phyloP scores from a whole-genome alignment of 805 yeast species.

The Starmerella davenportii region DNA sequence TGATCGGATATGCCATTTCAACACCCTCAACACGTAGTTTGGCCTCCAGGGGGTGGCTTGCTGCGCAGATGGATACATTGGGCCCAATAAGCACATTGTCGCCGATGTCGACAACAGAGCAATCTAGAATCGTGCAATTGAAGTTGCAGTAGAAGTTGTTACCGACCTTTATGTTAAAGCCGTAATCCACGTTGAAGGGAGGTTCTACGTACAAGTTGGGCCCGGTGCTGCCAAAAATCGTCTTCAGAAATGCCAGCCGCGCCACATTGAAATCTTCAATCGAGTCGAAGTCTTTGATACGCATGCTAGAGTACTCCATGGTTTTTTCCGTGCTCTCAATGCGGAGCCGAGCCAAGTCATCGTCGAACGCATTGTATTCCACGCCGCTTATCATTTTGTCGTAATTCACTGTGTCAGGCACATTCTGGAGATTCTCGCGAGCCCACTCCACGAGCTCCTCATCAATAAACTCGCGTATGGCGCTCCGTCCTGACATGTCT shows the following conservation, averaged over 20 bases:
- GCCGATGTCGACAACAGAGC: slow-evolving; percentile 43
- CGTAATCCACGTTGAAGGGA: slow-evolving; percentile 49
- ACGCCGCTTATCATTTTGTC: slow-evolving; percentile 39
- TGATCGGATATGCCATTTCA: slow-evolving; percentile 41
- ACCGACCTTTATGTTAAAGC: slow-evolving; percentile 41
- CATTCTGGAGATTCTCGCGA: slow-evolving; percentile 3
- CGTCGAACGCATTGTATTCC: slow-evolving; percentile 26
- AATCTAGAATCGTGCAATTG: slow-evolving; percentile 36
- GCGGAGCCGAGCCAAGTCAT: slow-evolving; percentile 19
- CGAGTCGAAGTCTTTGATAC: slow-evolving; percentile 16
- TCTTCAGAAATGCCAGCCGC: slow-evolving; percentile 24
- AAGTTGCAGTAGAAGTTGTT: slow-evolving; percentile 43
- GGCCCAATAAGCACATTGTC: slow-evolving; percentile 46
- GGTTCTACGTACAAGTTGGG: slow-evolving; percentile 32
- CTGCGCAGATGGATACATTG: slow-evolving; percentile 39
- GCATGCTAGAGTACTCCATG: slow-evolving; percentile 18
- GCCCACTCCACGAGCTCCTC: slow-evolving; percentile 11
- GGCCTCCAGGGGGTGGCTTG: slow-evolving; percentile 42
- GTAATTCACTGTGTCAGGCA: slow-evolving; percentile 25
- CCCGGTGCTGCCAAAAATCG: slow-evolving; percentile 34
- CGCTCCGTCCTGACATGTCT: background rate
- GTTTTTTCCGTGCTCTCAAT: slow-evolving; percentile 19
- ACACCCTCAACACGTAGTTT: slow-evolving; percentile 28
- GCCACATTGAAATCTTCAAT: slow-evolving; percentile 23
- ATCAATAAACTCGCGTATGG: background rate